Base-by-base conservation (phyloP, 441 rosid species). In the Pelargonium citronellum region DNA sequence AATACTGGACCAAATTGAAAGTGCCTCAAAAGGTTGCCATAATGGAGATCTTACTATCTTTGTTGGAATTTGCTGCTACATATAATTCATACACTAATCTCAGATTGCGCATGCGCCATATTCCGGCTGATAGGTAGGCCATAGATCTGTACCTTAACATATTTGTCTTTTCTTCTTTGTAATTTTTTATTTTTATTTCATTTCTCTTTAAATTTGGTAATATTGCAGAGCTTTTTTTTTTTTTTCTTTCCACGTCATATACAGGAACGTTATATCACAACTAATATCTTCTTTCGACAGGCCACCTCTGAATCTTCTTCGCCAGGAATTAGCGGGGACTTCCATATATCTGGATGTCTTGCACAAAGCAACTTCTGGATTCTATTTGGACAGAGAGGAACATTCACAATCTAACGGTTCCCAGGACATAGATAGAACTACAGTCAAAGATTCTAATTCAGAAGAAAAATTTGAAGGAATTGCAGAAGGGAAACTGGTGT, bases 301-400 rank as follows among this genome's bases (percentile, higher is more conserved):
- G 89, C 96, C 96, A 44, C 97, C 99, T 67, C 75, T 82, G 75
- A 95, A 92, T 83, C 95, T 95, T 77, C 87, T 95, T 71, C 96
- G 97, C 57, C 98, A 95, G 85, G 99, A 95, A 83, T 81, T 91
- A 51, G 85, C 88, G 43, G 99, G 96, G 78, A 87, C 97, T 27
- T 79, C 79, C 78, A 85, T 95, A 74, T 95, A 92, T 87, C 80
- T 92, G 68, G 98, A 92, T 70, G 87, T 95, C 74, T 86, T 95
- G 71, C 98, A 91, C 75, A 95, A 91, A 79, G 80, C 94, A 53
- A 92, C 95, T 67, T 85, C 89, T 47, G 85, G 79, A 77, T 60
- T 71, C 66, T 58, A 67, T 68, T 69, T 30, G 74, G 73, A 67
- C 43, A 69, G 67, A 15, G 82, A 78, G 74, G 81, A 83, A 71